These are phyloP conservation scores for Penicillium occitanis DNA, from an alignment of 2,329 filamentous ascomycete genomes.

Conservation along the genomic window DNA sequence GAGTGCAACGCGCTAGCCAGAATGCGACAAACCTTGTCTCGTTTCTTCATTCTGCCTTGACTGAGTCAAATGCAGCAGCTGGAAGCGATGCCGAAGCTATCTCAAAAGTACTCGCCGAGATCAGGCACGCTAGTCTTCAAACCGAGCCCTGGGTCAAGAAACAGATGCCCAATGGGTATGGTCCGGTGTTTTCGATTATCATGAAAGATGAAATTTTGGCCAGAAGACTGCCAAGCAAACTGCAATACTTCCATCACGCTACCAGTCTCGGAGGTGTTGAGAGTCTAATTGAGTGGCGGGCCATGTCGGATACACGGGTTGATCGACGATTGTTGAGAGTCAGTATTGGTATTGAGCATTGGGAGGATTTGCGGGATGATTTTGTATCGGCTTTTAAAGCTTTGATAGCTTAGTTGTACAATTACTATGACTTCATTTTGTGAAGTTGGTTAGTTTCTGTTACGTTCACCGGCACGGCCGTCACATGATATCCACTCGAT, in stretches of 20 bases:
- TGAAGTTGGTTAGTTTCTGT: background rate
- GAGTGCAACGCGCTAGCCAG: slow-evolving; percentile 72
- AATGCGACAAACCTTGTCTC: slow-evolving; percentile 68
- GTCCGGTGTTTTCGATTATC: slow-evolving; percentile 79
- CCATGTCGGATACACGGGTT: slow-evolving; percentile 76
- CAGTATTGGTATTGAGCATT: slow-evolving; percentile 82
- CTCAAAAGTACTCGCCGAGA: slow-evolving; percentile 55
- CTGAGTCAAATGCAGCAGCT: slow-evolving; percentile 35
- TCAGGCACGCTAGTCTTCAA: slow-evolving; percentile 82
- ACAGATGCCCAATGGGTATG: slow-evolving; percentile 91
- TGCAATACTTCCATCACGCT: slow-evolving; percentile 87
- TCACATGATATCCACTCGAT: slow-evolving; percentile 11
- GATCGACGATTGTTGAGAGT: slow-evolving; percentile 73
- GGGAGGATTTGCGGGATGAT: slow-evolving; percentile 80
- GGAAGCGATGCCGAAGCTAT: slow-evolving; percentile 49
- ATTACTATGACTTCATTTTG: background rate
- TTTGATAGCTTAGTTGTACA: slow-evolving; percentile 37
- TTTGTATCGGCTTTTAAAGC: slow-evolving; percentile 65
- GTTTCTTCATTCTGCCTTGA: slow-evolving; percentile 64
- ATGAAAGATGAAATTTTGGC: slow-evolving; percentile 64
- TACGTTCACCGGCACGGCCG: background rate
- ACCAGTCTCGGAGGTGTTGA: slow-evolving; percentile 93
- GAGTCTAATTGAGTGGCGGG: slow-evolving; percentile 93
- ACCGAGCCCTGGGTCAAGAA: slow-evolving; percentile 68
- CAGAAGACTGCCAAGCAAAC: slow-evolving; percentile 69